Evolutionary conservation across 257 asterid species (phyloP).

Genomic region (Thymus mandschuricus): DNA sequence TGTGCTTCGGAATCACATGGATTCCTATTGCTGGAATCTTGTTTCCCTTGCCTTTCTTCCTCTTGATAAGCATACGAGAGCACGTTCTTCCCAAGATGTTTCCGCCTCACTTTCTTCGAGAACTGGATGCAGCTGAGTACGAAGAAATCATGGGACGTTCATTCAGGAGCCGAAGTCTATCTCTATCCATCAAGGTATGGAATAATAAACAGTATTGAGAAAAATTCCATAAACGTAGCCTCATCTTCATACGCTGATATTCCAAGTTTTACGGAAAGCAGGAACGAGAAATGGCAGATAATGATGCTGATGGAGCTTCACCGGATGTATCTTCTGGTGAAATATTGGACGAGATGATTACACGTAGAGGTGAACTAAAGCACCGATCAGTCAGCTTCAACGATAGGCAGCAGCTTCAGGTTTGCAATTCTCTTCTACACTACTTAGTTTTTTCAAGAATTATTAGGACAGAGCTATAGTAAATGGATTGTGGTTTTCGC

Average conservation of each 20-base stretch:
- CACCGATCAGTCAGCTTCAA: constrained; percentile 72
- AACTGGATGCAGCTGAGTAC: constrained; percentile 84
- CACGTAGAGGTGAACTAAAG: constrained; percentile 85
- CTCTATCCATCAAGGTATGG: constrained; percentile 48
- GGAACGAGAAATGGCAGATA: constrained; percentile 45
- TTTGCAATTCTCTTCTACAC: neutral
- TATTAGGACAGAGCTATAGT: neutral
- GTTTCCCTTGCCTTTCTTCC: constrained; percentile 83
- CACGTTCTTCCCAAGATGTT: constrained; percentile 76
- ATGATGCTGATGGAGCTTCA: constrained; percentile 37
- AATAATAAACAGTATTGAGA: neutral
- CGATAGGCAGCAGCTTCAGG: constrained; percentile 66
- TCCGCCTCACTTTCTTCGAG: constrained; percentile 59
- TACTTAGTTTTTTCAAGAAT: neutral
- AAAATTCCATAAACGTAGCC: neutral
- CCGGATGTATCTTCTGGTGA: constrained; percentile 65
- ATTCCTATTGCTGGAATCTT: constrained; percentile 88
- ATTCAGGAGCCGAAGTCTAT: constrained; percentile 41
- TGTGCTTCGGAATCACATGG: constrained; percentile 92
- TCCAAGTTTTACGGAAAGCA: constrained; percentile 34
- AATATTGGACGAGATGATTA: constrained; percentile 79
- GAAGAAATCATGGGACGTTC: constrained; percentile 74
- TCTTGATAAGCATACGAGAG: constrained; percentile 70
- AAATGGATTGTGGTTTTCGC: neutral
- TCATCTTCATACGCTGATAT: neutral